Conservation (phyloP, 345 rosid species). For the Ceriops tagal region DNA sequence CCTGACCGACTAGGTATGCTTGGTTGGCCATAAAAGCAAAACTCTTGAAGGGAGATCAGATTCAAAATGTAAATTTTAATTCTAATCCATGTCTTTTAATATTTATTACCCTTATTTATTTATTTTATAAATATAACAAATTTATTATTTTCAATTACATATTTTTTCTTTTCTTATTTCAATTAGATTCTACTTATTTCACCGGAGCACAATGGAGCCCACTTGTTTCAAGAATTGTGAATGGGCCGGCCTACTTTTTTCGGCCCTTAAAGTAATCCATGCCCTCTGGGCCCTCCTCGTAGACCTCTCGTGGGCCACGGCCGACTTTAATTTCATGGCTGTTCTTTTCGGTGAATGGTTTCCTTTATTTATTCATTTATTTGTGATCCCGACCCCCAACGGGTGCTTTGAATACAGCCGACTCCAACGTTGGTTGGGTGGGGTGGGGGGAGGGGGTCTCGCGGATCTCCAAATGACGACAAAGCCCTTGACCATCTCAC, state of each 20-base stretch:
- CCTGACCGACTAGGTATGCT: too few species aligned
- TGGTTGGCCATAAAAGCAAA: too few species aligned
- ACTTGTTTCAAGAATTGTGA: slow-evolving; percentile 16
- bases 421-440: slow-evolving; percentile 24
- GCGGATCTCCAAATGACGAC: slow-evolving; percentile 6
- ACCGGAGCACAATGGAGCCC: slow-evolving; percentile 19
- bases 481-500: background rate
- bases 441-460: slow-evolving; percentile 22
- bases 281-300: slow-evolving; percentile 26
- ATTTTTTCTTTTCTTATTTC: too few species aligned
- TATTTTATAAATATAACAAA: too few species aligned
- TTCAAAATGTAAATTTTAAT: too few species aligned
- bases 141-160: too few species aligned
- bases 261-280: slow-evolving; percentile 6
- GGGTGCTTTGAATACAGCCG: slow-evolving; percentile 23
- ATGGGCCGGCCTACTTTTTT: slow-evolving; percentile 34
- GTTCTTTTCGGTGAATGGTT: background rate
- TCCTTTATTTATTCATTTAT: background rate
- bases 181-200: too few species aligned
- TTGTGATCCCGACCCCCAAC: slow-evolving; percentile 24
- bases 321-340: slow-evolving; percentile 10
- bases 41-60: too few species aligned
- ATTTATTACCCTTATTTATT: too few species aligned
- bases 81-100: too few species aligned
- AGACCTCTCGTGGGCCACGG: slow-evolving; percentile 25